phyloP scores from a whole-genome alignment of 345 rosid species.

The Nasturtium officinale region DNA sequence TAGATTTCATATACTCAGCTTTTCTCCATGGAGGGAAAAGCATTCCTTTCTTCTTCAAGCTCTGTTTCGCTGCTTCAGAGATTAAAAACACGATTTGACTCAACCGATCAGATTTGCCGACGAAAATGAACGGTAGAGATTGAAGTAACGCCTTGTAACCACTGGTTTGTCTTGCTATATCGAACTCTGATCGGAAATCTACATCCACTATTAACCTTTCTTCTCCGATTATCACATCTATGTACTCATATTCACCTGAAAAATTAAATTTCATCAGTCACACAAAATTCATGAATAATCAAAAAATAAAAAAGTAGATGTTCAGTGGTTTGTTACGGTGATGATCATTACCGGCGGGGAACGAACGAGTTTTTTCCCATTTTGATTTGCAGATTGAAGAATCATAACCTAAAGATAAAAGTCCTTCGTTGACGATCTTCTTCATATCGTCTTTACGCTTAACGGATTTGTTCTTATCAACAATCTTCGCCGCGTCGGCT shows the following conservation, averaged over 20 bases:
- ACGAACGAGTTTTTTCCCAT: constrained; percentile 78
- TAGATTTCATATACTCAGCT: constrained; percentile 82
- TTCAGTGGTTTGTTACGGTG: not conserved
- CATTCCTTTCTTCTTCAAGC: constrained; percentile 94
- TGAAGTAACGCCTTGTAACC: constrained; percentile 75
- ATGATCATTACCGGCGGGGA: constrained; percentile 67
- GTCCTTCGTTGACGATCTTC: constrained; percentile 61
- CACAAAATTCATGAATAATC: constrained; percentile 1
- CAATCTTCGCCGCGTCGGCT: constrained; percentile 79
- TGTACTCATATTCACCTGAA: constrained; percentile 87
- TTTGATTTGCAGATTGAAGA: constrained; percentile 88
- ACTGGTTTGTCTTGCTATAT: constrained; percentile 79
- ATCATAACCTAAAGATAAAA: constrained; percentile 64
- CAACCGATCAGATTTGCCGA: constrained; percentile 84
- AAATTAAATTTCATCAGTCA: constrained; percentile 10
- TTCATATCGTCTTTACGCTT: constrained; percentile 77
- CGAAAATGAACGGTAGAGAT: constrained; percentile 76
- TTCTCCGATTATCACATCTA: constrained; percentile 70
- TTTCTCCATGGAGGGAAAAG: constrained; percentile 94
- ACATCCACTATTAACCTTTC: constrained; percentile 77
- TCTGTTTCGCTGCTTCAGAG: constrained; percentile 87
- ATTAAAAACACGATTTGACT: constrained; percentile 71
- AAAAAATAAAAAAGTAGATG: not conserved
- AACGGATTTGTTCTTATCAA: constrained; percentile 71
- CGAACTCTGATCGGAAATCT: constrained; percentile 96